Conservation (phyloP, 305 asterid species). For the Solanum chacoense region DNA sequence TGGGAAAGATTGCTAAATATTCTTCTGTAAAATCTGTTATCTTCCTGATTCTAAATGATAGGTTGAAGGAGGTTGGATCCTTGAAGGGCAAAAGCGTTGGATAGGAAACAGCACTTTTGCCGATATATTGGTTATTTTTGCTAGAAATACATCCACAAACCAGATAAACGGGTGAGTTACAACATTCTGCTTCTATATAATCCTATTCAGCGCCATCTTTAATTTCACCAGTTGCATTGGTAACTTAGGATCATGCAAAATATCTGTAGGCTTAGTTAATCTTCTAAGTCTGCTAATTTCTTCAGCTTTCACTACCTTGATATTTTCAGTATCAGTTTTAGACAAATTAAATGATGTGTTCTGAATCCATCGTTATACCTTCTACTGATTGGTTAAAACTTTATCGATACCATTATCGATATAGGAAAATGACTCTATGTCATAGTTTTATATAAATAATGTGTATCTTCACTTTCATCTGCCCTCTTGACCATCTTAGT, state of each 20-base stretch:
- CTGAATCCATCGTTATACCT: background rate
- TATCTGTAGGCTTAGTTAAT: background rate
- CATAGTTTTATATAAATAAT: background rate
- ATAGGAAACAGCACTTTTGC: slow-evolving; percentile 97
- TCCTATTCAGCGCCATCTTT: background rate
- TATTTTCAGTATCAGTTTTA: background rate
- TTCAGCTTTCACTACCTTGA: background rate
- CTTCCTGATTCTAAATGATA: slow-evolving; percentile 19
- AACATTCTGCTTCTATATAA: background rate
- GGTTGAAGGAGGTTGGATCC: slow-evolving; percentile 98
- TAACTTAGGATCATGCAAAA: background rate
- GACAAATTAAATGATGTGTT: background rate
- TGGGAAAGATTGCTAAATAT: background rate
- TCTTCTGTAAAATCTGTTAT: background rate
- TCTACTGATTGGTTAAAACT: background rate
- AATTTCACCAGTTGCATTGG: background rate
- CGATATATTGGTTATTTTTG: slow-evolving; percentile 72
- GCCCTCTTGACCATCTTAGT: background rate
- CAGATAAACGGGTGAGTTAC: slow-evolving; percentile 80
- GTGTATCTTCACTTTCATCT: background rate
- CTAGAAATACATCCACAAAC: slow-evolving; percentile 61
- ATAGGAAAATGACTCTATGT: background rate
- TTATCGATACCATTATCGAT: background rate
- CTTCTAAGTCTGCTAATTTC: background rate
- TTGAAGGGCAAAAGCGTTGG: slow-evolving; percentile 97